Evolutionary conservation across 2,329 filamentous ascomycete genomes (phyloP), one percentile per base, ranked within the genome.

Genomic region (Colletotrichum sidae): DNA sequence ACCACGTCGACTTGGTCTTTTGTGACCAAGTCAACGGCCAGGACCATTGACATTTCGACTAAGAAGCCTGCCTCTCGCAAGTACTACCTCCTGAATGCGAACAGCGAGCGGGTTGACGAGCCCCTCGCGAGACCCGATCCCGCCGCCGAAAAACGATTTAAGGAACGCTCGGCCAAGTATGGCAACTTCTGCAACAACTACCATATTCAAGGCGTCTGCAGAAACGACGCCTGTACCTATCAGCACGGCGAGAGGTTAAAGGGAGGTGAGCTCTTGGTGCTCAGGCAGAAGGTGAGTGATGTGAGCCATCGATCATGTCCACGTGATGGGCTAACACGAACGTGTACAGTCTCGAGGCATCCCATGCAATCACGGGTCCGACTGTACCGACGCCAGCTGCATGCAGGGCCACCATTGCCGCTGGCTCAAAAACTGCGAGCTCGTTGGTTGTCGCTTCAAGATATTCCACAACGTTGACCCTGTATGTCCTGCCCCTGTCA

Each of bases 31-130:
- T 37, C 41, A 34, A 58, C 49, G 34, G 50, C 65, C 38, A 66
- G 69, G 25, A 68, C 65, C 10, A 75, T 77, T 58, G 73, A 74
- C 55, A 72, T 76, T 35, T 71, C 70, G 7, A 60, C 65, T 33
- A 76, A 75, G 66, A 69, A 68, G 45, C 11, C 53, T 1, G 55
- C 44, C 8, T 52, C 15, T 2, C 70, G 65, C 17, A 70, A 71
- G 49, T 75, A 63, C 53, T 72, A 70, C 41, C 70, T 71, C n/a
- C 60, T 77, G 33, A 78, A 78, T 69, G 69, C 67, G 13, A 61
- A 72, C 37, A 63, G 71, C 38, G 69, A 76, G 69, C 75, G 76
- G n/a, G 45, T 78, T 11, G 75, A 77, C 52, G 69, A 71, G 37
- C 70, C 69, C 1, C 66, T 77, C 15, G 68, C 70, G 2, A 70